Percentiles rank a stretch among this genome's conserved stretches.
phyloP scores from a whole-genome alignment of 345 rosid species.

The Eucalyptus urophylla region DNA sequence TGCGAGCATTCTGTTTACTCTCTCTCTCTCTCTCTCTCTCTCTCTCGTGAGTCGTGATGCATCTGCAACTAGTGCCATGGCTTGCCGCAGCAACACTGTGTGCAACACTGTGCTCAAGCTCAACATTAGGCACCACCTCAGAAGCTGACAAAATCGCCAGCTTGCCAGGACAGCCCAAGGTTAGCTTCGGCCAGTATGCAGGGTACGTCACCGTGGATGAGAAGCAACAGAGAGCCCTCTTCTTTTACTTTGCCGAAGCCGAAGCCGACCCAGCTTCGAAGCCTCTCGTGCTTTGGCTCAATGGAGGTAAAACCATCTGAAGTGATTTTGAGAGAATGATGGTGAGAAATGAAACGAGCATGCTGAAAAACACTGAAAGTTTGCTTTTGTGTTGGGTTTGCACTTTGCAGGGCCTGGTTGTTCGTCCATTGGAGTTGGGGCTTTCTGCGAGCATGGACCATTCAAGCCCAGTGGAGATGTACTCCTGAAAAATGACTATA shows the following conservation, averaged over 20 bases:
- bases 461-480: slow-evolving; percentile 13
- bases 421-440: slow-evolving; percentile 36
- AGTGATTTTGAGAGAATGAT: background rate
- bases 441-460: slow-evolving; percentile 38
- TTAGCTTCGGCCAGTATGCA: slow-evolving; percentile 17
- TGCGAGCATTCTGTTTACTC: background rate
- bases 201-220: slow-evolving; percentile 23
- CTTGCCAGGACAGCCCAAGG: slow-evolving; percentile 29
- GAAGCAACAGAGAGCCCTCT: slow-evolving; percentile 14
- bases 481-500: slow-evolving; percentile 12
- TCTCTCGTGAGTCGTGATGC: background rate
- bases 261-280: slow-evolving; percentile 14
- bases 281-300: slow-evolving; percentile 45
- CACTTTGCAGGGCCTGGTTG: slow-evolving; percentile 27
- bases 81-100: background rate
- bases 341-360: background rate
- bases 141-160: slow-evolving; percentile 3
- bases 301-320: slow-evolving; percentile 17
- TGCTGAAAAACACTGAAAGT: background rate
- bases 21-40: background rate
- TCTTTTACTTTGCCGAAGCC: slow-evolving; percentile 41
- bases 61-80: background rate
- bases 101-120: background rate
- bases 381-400: background rate
- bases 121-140: background rate